phyloP scores from a whole-genome alignment of 257 asterid genomes.

The Ajuga chamaepitys region DNA sequence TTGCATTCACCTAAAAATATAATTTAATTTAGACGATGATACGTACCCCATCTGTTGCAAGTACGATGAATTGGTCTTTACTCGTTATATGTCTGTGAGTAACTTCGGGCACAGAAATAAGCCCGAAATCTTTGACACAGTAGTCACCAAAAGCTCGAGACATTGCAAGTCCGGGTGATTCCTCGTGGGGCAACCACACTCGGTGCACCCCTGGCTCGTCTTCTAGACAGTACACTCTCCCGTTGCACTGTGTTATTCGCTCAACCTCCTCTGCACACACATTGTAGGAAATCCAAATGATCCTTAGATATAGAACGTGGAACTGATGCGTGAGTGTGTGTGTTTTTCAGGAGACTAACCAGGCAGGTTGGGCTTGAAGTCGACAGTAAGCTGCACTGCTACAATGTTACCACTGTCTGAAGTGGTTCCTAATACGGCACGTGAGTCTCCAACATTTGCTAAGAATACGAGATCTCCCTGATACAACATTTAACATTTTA shows the following conservation, averaged over 20 bases:
- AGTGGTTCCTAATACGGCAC: slow-evolving; percentile 83
- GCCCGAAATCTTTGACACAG: slow-evolving; percentile 82
- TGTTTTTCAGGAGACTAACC: slow-evolving; percentile 65
- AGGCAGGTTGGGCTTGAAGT: slow-evolving; percentile 92
- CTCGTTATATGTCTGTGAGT: slow-evolving; percentile 58
- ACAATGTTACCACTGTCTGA: slow-evolving; percentile 52
- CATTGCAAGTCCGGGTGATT: slow-evolving; percentile 95
- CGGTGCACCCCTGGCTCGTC: slow-evolving; percentile 90
- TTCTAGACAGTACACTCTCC: slow-evolving; percentile 61
- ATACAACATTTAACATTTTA: no score
- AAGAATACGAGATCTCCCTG: slow-evolving; percentile 69
- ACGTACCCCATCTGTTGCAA: slow-evolving; percentile 96
- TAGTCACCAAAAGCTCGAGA: slow-evolving; percentile 95
- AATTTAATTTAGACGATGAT: not conserved
- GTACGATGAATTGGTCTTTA: slow-evolving; percentile 68
- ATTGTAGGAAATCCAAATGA: not conserved
- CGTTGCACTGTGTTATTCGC: slow-evolving; percentile 62
- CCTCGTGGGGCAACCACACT: slow-evolving; percentile 79
- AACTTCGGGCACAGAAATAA: slow-evolving; percentile 84
- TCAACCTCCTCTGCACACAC: slow-evolving; percentile 68
- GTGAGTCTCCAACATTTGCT: slow-evolving; percentile 95
- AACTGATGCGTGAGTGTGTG: no score
- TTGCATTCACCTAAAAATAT: no score
- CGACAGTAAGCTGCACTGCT: slow-evolving; percentile 77
- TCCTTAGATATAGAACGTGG: not conserved